Evolutionary conservation across 2,329 filamentous ascomycete genomes (phyloP).

Genomic region (Arthrobotrys megalospora): DNA sequence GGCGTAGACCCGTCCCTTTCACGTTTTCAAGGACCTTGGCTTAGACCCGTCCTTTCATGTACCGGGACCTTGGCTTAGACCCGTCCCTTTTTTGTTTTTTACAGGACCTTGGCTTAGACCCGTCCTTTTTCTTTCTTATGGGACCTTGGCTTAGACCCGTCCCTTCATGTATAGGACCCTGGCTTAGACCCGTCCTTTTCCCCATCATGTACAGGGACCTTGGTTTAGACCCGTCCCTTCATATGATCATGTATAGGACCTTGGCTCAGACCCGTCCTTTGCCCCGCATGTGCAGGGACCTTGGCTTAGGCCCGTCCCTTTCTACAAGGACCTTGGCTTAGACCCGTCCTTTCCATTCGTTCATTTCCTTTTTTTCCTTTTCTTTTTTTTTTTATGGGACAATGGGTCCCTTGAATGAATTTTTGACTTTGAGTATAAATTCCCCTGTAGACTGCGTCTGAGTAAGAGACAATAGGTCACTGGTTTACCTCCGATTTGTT

Average conservation of each 20-base stretch:
- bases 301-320: conserved; percentile 4
- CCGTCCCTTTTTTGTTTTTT: not conserved
- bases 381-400: not conserved
- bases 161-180: too few relatives aligned
- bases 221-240: not conserved
- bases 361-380: not conserved
- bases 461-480: too few relatives aligned
- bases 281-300: not conserved
- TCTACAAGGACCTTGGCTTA: conserved; percentile 4
- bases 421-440: too few relatives aligned
- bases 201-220: not conserved
- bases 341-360: conserved; percentile 6
- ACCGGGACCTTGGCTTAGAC: too few relatives aligned
- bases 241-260: not conserved
- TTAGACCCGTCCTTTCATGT: not conserved
- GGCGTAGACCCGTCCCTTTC: not conserved
- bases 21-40: not conserved
- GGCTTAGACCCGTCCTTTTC: not conserved
- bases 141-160: conserved; percentile 3
- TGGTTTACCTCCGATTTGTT: too few relatives aligned
- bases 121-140: not conserved
- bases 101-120: not conserved
- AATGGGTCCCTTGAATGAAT: not conserved
- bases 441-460: too few relatives aligned
- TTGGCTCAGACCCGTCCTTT: conserved; percentile 2